Conservation (phyloP, 305 asterid species). For the Coffea humblotiana region DNA sequence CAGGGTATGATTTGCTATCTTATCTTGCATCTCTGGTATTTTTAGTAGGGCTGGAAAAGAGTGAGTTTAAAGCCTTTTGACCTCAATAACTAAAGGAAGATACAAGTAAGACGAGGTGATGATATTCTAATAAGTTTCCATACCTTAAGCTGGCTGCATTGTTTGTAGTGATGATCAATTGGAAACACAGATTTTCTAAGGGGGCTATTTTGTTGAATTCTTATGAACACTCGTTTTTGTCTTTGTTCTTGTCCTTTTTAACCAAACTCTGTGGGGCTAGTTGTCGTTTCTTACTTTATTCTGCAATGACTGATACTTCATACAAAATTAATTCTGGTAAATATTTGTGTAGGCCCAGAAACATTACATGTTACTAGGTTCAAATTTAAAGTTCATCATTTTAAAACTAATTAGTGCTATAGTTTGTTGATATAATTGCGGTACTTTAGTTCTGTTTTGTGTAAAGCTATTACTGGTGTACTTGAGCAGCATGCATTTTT, state of each 20-base stretch:
- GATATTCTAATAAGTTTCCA: background rate
- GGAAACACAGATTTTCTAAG: background rate
- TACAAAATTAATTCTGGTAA: background rate
- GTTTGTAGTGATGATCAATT: background rate
- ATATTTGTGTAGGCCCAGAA: background rate
- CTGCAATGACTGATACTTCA: background rate
- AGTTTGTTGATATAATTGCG: background rate
- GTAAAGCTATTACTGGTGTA: background rate
- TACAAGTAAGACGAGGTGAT: background rate
- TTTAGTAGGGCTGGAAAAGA: background rate
- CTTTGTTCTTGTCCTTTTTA: background rate
- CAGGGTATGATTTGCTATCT: slow-evolving; percentile 54
- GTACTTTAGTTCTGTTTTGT: background rate
- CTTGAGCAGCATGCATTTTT: background rate
- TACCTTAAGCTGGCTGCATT: background rate
- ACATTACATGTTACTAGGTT: background rate
- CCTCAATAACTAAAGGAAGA: background rate
- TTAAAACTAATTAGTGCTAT: background rate
- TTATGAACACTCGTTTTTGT: background rate
- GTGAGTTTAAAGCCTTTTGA: background rate
- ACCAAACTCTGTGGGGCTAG: background rate
- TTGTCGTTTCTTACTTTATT: background rate
- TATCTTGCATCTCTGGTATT: background rate
- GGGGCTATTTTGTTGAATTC: background rate
- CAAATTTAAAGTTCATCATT: background rate